A percentile compares a stretch with the other conserved stretches of the same genome.
Evolutionary conservation across 257 asterid species (phyloP).

Genomic region (Coffea eugenioides): DNA sequence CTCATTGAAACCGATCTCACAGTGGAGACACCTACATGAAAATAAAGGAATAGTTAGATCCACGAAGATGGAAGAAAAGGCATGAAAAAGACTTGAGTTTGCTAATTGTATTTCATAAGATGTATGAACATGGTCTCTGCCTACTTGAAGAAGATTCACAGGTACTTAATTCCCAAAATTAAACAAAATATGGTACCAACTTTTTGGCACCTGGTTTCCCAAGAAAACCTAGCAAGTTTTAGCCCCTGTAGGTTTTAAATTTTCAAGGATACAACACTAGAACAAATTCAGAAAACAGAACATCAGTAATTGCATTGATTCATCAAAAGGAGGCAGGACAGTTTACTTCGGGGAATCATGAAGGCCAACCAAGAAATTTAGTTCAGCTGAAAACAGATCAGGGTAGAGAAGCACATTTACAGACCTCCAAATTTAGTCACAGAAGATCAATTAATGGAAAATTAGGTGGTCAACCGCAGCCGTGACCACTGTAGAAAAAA

Average conservation of each 20-base stretch:
- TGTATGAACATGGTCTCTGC: background rate
- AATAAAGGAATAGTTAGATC: background rate
- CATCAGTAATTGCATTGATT: background rate
- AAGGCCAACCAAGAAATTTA: background rate
- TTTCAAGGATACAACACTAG: background rate
- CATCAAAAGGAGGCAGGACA: background rate
- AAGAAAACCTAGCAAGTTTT: too few species aligned
- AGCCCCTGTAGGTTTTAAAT: too few species aligned
- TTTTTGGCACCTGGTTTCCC: too few species aligned
- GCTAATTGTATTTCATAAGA: background rate
- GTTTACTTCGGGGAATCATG: background rate
- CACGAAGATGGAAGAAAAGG: background rate
- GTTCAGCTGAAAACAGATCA: background rate
- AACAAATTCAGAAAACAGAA: background rate
- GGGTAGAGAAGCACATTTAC: background rate
- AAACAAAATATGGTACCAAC: background rate
- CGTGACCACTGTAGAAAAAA: background rate
- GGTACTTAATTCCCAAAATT: background rate
- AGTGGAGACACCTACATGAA: slow-evolving; percentile 41
- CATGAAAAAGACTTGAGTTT: background rate
- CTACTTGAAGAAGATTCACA: background rate
- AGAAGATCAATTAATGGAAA: too few species aligned
- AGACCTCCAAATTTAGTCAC: background rate
- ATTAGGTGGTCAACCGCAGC: too few species aligned
- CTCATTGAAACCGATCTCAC: slow-evolving; percentile 96